Base-by-base conservation (phyloP, 257 asterid species). In the Galeopsis tetrahit region DNA sequence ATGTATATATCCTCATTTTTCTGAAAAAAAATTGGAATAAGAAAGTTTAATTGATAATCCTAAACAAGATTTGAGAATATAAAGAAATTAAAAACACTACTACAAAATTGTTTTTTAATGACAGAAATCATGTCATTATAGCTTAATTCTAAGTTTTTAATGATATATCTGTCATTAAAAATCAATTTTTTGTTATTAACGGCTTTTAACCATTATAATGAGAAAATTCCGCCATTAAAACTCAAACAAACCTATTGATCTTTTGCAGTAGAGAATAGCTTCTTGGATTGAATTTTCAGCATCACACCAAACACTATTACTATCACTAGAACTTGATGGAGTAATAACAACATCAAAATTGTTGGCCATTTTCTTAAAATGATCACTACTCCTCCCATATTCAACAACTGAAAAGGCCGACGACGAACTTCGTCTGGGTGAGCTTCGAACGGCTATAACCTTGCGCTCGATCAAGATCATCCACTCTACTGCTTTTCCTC, bases 241-340 rank as follows among this genome's bases (percentile, higher is more conserved):
- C n/a, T n/a, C n/a, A n/a, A 7, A 34, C 75, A 71, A 69, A 80
- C 86, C 86, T 59, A 81, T 76, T 63, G 92, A 82, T 87, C 76
- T 82, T 65, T 87, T 87, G 76, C 92, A 87, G 68, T 87, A 80
- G 34, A 82, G 80, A 70, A 87, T 84, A 68, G 92, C 89, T 67
- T 87, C 92, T 46, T 49, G 46, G 68, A 87, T 78, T 13, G 88
- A 79, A 57, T 57, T 77, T 55, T 84, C 86, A 43, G 70, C 79
- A 70, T n/a, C n/a, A n/a, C n/a, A n/a, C n/a, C n/a, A n/a, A n/a
- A n/a, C n/a, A n/a, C n/a, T n/a, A n/a, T 86, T 87, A 48, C 64
- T 73, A 66, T 74, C 68, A 56, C 59, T 64, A 1, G 80, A 72
- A 72, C 48, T 51, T 6, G 73, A 33, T 0, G 83, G 78, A 9